Base-by-base conservation (phyloP, 352 stramenopile species). In the Saprolegnia parasitica region DNA sequence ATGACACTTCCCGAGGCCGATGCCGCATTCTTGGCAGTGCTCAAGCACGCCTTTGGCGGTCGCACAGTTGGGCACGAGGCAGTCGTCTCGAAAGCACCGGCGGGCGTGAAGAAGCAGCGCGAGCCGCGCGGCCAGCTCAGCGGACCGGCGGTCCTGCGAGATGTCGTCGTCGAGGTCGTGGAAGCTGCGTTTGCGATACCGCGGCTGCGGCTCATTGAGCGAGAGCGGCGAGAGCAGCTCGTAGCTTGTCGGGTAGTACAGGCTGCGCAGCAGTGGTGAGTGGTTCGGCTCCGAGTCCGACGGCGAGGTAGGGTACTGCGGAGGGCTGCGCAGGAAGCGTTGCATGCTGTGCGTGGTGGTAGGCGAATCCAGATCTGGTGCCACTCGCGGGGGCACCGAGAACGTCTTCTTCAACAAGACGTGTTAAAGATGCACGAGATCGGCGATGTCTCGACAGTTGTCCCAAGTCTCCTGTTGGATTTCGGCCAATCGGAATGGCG, bases 11-110 rank as follows among this genome's bases (percentile, higher is more conserved):
- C 52, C 52, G 13, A 60, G n/a, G 16, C 13, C 52, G 35, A 60
- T 11, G 20, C 52, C 52, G 35, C 52, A 60, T 24, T 60, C 52
- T 60, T 60, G 52, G 35, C 52, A 60, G 20, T 60, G 52, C 24
- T 60, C 52, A 3, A 60, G 20, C 11, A 60, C 52, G 20, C 52
- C 52, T 24, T 60, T 60, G 9, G 52, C 52, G 1, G 52, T 60
- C 13, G 13, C 16, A 9, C 52, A 60, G 35, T 60, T 60, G 20
- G 52, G 52, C 16, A 60, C 52, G 20, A 60, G 11, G 52, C 52
- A 60, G 52, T 60, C 52, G 52, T 60, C 52, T 16, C 11, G 24
- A n/a, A 16, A n/a, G 52, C 52, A 60, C 24, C n/a, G 13, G 11
- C 52, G 52, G 20, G 52, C 52, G 35, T 60, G 52, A 3, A 60